These are phyloP conservation scores for Yamadazyma ubonensis DNA, from an alignment of 805 yeast genomes.

Conservation along the genomic window DNA sequence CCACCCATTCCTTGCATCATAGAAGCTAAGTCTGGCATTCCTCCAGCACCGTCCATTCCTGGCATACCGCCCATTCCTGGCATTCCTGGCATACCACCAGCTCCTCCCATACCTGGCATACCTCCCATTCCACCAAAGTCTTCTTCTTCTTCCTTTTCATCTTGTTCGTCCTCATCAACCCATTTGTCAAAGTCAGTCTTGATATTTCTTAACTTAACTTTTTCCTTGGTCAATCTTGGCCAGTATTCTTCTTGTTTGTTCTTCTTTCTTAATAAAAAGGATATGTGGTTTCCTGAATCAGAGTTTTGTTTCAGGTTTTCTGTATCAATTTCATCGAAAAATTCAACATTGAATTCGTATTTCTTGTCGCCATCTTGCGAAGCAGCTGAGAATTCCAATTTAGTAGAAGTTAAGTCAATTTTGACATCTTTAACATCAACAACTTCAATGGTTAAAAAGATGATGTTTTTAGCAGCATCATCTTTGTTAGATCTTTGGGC, in stretches of 20 bases:
- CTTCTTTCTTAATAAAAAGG: slow-evolving; percentile 68
- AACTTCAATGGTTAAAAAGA: slow-evolving; percentile 71
- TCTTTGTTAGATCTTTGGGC: slow-evolving; percentile 90
- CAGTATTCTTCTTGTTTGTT: slow-evolving; percentile 73
- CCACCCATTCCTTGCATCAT: slow-evolving; percentile 27
- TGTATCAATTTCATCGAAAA: slow-evolving; percentile 71
- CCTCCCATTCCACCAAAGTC: slow-evolving; percentile 32
- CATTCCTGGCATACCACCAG: slow-evolving; percentile 26
- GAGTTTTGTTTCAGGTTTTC: slow-evolving; percentile 60
- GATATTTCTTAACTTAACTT: slow-evolving; percentile 72
- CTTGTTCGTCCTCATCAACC: slow-evolving; percentile 99
- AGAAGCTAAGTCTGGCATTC: slow-evolving; percentile 22
- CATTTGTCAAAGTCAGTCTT: slow-evolving; percentile 96
- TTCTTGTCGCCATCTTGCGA: slow-evolving; percentile 39
- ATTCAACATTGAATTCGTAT: slow-evolving; percentile 70
- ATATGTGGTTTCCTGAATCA: slow-evolving; percentile 56
- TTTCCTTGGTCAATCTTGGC: slow-evolving; percentile 93
- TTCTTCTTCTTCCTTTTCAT: slow-evolving; percentile 54
- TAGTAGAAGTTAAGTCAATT: slow-evolving; percentile 56
- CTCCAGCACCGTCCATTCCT: slow-evolving; percentile 26
- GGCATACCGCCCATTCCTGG: slow-evolving; percentile 23
- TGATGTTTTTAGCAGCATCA: slow-evolving; percentile 69
- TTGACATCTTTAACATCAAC: slow-evolving; percentile 65
- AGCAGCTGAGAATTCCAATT: slow-evolving; percentile 51
- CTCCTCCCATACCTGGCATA: slow-evolving; percentile 32